Evolutionary conservation across 305 asterid species (phyloP).

Genomic region (Solanum hybrid): DNA sequence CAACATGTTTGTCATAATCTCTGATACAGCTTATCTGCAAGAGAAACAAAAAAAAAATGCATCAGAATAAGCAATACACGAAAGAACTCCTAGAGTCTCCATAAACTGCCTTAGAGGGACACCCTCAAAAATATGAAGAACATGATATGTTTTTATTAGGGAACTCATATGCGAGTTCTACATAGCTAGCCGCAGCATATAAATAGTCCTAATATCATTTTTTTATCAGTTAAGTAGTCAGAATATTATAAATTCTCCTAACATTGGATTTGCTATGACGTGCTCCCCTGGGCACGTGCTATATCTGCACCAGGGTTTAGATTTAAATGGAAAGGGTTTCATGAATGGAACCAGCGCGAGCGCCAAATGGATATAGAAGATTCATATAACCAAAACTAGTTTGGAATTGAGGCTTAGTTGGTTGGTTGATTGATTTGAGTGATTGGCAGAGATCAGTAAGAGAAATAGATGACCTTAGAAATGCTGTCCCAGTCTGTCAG

Average conservation of each 20-base stretch:
- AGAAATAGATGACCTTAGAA: constrained; percentile 44
- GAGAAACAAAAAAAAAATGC: background rate
- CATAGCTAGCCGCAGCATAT: background rate
- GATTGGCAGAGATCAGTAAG: background rate
- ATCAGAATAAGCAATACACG: background rate
- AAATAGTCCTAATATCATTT: background rate
- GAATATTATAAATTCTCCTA: background rate
- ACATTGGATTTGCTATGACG: background rate
- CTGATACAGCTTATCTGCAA: constrained; percentile 63
- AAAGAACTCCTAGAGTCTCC: background rate
- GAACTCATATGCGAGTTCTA: background rate
- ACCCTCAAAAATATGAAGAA: background rate
- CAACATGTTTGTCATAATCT: constrained; percentile 76
- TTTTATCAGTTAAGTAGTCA: background rate
- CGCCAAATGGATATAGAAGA: background rate
- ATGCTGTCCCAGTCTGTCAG: constrained; percentile 91
- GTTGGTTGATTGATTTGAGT: background rate
- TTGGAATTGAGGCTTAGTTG: background rate
- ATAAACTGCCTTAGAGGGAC: background rate
- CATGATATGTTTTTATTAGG: background rate
- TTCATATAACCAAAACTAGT: background rate
- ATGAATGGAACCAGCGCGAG: background rate
- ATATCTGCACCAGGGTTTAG: background rate
- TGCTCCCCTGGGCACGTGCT: background rate
- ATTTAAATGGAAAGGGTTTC: background rate